Evolutionary conservation across 306 rosid species (phyloP).

Genomic region (Oxytropis ochrocephala): DNA sequence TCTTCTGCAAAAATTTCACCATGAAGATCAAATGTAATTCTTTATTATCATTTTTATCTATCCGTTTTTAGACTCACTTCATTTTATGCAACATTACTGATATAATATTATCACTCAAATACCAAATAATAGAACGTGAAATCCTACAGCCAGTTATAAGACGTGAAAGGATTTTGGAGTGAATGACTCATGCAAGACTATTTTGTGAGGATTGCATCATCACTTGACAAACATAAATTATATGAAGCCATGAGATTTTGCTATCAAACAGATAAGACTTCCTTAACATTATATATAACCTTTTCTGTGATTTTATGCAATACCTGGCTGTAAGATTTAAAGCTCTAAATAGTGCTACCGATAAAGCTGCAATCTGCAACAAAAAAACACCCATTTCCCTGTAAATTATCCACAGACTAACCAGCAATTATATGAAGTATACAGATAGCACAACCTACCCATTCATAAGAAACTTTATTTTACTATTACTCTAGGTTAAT

Average conservation of each 20-base stretch:
- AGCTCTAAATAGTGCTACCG: conserved; percentile 84
- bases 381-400: not conserved
- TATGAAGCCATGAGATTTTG: not conserved
- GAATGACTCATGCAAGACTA: conserved; percentile 13
- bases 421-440: not conserved
- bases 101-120: not conserved
- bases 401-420: conserved; percentile 12
- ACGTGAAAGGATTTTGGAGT: not conserved
- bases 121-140: conserved; percentile 1
- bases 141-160: conserved; percentile 2
- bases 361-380: conserved; percentile 84
- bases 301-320: conserved; percentile 10
- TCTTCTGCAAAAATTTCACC: not conserved
- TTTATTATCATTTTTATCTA: not conserved
- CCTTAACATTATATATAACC: not conserved
- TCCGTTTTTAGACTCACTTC: not conserved
- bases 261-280: conserved; percentile 1
- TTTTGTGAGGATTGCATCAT: conserved; percentile 1
- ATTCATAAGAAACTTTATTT: conserved; percentile 14
- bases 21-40: conserved; percentile 10
- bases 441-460: not conserved
- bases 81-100: not conserved
- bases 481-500: not conserved
- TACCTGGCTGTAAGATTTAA: conserved; percentile 79
- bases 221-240: not conserved